These are phyloP conservation scores for Planoprotostelium fungivorum DNA, from an alignment of 78 protist species.

Conservation along the genomic window DNA sequence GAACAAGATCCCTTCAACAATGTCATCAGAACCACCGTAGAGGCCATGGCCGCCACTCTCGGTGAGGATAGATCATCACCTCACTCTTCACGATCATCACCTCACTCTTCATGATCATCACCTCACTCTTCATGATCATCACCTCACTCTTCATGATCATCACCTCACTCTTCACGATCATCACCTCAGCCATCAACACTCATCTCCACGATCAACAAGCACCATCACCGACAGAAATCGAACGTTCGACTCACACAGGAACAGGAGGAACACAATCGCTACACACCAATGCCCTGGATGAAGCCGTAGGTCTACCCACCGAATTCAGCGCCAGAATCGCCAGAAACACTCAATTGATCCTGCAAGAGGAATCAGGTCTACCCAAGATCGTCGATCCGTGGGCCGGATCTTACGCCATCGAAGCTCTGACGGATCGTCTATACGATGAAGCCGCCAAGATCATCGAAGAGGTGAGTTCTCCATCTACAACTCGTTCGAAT, in stretches of 20 bases:
- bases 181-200: too few species aligned
- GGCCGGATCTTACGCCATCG: conserved; percentile 95
- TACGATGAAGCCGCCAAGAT: conserved; percentile 45
- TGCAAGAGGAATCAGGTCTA: conserved; percentile 91
- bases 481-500: too few species aligned
- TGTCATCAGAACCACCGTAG: conserved; percentile 96
- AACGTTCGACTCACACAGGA: too few species aligned
- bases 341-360: conserved; percentile 93
- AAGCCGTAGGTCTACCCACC: conserved; percentile 97
- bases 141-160: too few species aligned
- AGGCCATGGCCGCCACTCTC: conserved; percentile 96
- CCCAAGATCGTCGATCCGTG: conserved; percentile 89
- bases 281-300: conserved; percentile 90
- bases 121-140: too few species aligned
- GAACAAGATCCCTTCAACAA: conserved; percentile 95
- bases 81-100: too few species aligned
- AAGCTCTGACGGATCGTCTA: conserved; percentile 86
- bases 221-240: too few species aligned
- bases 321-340: conserved; percentile 90
- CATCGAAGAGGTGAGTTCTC: conserved; percentile 43
- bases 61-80: too few species aligned
- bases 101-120: too few species aligned
- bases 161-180: too few species aligned
- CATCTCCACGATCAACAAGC: too few species aligned
- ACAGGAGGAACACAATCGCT: conserved; percentile 89